Evolutionary conservation across 75 land plant species (phyloP), one percentile per base, ranked within the genome.

Genomic region (Cupressus sempervirens): DNA sequence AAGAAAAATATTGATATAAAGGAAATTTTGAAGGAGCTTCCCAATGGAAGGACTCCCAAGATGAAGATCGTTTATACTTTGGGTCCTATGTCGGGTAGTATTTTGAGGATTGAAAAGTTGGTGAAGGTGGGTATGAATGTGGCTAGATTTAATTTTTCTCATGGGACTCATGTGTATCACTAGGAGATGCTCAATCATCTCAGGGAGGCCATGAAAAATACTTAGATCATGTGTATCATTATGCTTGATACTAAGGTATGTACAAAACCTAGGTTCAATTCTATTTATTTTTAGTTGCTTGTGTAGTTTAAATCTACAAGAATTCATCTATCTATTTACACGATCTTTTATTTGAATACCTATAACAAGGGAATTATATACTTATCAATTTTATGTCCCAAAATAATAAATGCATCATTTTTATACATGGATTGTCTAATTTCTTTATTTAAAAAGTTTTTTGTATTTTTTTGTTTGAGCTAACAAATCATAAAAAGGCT

Each of bases 41-140:
- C 88, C 0, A 67, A 87, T 35, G 90, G 87, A 26, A 82, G 89
- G 11, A 20, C 90, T 3, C 91, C 93, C 7, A 95, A 93, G 79
- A 95, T 95, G n/a, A 95, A 95, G 90, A 95, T 95, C 30, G 94
- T 95, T 30, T 95, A 95, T 83, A 95, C 97, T 48, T 84, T 95
- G 54, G 97, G 97, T 18, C 97, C 97, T 36, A 92, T 92, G 0
- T 95, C 97, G 3, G 43, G 97, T 40, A 89, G 92, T 4, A 93
- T 95, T 20, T 38, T 86, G 13, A 92, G 92, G 89, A 23, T 92
- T 0, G 97, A 95, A 92, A 94, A 92, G 91, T 91, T 95, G 46
- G 86, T 95, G 18, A 87, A 89, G 52, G 95, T 95, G 38, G 97
- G 97, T 1, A 95, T 95, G 97, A 95, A 91, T 84, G 97, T 95